These are phyloP conservation scores for Nicotiana tabacum DNA, from an alignment of 257 asterid species.

Conservation along the genomic window DNA sequence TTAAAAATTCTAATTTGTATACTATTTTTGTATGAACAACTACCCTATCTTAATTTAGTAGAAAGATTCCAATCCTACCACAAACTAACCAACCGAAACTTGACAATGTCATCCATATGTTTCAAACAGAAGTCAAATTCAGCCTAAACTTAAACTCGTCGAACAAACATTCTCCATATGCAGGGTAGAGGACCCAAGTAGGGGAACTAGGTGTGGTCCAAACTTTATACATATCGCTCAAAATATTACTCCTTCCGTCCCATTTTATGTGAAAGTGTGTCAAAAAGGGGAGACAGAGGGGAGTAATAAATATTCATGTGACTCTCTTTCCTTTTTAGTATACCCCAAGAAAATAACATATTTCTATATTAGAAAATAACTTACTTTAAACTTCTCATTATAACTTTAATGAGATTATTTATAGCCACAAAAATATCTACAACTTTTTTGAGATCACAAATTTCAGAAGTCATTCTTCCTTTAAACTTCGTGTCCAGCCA, in stretches of 20 bases:
- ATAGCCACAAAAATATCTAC: too few relatives aligned
- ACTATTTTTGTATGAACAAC: background rate
- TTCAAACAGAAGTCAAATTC: constrained; percentile 2
- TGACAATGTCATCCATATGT: background rate
- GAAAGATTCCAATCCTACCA: background rate
- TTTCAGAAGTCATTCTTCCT: too few relatives aligned
- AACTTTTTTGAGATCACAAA: too few relatives aligned
- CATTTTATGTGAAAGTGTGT: too few relatives aligned
- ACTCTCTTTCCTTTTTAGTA: too few relatives aligned
- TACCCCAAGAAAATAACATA: too few relatives aligned
- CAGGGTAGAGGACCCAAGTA: background rate
- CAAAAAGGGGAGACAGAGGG: too few relatives aligned
- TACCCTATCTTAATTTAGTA: background rate
- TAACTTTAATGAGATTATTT: too few relatives aligned
- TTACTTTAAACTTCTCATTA: too few relatives aligned
- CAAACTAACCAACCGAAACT: background rate
- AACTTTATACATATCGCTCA: background rate
- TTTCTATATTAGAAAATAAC: too few relatives aligned
- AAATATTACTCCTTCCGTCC: background rate
- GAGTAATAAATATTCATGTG: too few relatives aligned
- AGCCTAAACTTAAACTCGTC: background rate
- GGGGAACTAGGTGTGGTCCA: background rate
- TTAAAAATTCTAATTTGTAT: background rate
- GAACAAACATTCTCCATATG: background rate
- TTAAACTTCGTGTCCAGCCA: too few relatives aligned